These are phyloP conservation scores for Gossypium raimondii DNA, from an alignment of 345 rosid species.

Conservation along the genomic window DNA sequence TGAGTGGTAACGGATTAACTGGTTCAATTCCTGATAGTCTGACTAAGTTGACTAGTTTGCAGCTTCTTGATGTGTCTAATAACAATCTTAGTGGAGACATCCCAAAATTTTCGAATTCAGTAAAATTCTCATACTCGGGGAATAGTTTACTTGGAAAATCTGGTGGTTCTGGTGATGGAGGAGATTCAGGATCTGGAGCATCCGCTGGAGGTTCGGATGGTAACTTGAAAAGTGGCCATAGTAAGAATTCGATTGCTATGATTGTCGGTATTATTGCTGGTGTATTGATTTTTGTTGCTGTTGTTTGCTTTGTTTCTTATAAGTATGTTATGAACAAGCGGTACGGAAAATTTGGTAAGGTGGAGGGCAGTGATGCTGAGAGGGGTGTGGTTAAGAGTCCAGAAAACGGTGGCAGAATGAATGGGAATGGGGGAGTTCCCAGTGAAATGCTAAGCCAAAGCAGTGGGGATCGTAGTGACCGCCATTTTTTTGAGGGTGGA, in stretches of 20 bases:
- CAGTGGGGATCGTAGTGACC: slow-evolving; percentile 53
- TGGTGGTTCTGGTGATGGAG: slow-evolving; percentile 20
- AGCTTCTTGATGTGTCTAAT: slow-evolving; percentile 57
- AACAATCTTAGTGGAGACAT: slow-evolving; percentile 60
- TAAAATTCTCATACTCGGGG: slow-evolving; percentile 45
- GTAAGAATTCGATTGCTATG: slow-evolving; percentile 35
- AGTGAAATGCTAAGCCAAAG: slow-evolving; percentile 51
- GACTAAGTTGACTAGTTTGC: slow-evolving; percentile 42
- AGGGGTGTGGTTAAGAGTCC: slow-evolving; percentile 41
- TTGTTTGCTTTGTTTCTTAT: slow-evolving; percentile 43
- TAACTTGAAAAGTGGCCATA: slow-evolving; percentile 10
- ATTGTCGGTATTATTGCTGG: slow-evolving; percentile 48
- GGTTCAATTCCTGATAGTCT: slow-evolving; percentile 60
- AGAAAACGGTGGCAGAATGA: slow-evolving; percentile 17
- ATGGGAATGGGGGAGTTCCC: slow-evolving; percentile 37
- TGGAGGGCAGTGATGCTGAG: slow-evolving; percentile 37
- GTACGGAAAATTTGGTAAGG: slow-evolving; percentile 35
- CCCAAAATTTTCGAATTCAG: slow-evolving; percentile 35
- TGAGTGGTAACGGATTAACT: slow-evolving; percentile 55
- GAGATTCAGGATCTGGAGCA: slow-evolving; percentile 19
- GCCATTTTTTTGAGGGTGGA: slow-evolving; percentile 52
- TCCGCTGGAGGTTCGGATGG: slow-evolving; percentile 23
- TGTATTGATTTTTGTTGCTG: slow-evolving; percentile 38
- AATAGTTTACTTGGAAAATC: slow-evolving; percentile 42
- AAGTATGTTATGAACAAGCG: slow-evolving; percentile 40